Evolutionary conservation across 1,284 basidiomycete genomes (phyloP).

Genomic region (Spongispora temasekensis): DNA sequence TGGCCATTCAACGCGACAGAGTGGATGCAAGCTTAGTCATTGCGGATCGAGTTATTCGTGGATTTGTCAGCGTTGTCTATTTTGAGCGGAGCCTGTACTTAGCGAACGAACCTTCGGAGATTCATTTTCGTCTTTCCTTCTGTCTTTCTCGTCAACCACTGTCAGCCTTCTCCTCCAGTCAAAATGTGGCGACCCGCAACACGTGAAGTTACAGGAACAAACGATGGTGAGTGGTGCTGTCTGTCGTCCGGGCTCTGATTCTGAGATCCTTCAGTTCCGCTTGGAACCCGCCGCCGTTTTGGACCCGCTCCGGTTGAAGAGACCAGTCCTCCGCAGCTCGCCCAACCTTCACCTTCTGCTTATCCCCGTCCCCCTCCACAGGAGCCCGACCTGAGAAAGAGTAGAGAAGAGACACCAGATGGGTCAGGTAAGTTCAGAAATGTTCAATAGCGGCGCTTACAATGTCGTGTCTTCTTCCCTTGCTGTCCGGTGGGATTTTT

Average conservation of each 20-base stretch:
- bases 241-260: constrained; percentile 4
- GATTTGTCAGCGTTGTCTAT: constrained; percentile 32
- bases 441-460: constrained; percentile 34
- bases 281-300: constrained; percentile 85
- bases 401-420: constrained; percentile 61
- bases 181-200: constrained; percentile 89
- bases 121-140: constrained; percentile 35
- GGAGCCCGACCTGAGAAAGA: constrained; percentile 56
- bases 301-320: constrained; percentile 81
- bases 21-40: constrained; percentile 8
- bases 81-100: constrained; percentile 38
- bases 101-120: constrained; percentile 32
- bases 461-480: constrained; percentile 34
- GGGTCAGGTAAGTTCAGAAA: constrained; percentile 56
- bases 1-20: constrained; percentile 19
- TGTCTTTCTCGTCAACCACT: constrained; percentile 9
- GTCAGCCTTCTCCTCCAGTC: constrained; percentile 29
- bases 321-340: constrained; percentile 72
- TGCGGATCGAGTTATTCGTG: neutral
- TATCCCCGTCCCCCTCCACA: constrained; percentile 68
- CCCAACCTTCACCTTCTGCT: constrained; percentile 81
- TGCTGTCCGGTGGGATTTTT: constrained; percentile 35
- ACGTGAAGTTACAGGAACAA: constrained; percentile 80
- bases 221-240: constrained; percentile 58
- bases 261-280: constrained; percentile 52